Percentiles rank a stretch among this genome's conserved stretches.
phyloP scores from a whole-genome alignment of 225 moss, liverwort and hornwort genomes.

The Lunularia cruciata region DNA sequence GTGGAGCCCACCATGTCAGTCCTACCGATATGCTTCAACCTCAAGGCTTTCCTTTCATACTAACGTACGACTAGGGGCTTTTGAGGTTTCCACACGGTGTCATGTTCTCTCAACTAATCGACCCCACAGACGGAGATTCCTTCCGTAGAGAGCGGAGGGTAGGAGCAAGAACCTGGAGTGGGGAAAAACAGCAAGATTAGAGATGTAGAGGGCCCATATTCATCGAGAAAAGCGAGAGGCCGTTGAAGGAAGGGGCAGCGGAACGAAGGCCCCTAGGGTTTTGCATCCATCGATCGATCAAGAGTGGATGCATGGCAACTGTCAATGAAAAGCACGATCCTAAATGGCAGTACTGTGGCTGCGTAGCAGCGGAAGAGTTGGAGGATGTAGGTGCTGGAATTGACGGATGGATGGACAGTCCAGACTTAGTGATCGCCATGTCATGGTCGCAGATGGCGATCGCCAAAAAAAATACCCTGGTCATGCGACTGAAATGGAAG shows the following conservation, averaged over 20 bases:
- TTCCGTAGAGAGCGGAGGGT: background rate
- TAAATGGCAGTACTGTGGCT: conserved; percentile 75
- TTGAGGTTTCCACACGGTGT: too few relatives aligned
- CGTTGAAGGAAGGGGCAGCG: background rate
- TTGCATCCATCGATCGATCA: background rate
- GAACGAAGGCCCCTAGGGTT: background rate
- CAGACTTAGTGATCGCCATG: conserved; percentile 67
- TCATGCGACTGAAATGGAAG: conserved; percentile 77
- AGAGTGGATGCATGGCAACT: conserved; percentile 34
- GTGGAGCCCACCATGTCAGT: too few relatives aligned
- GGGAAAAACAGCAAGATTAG: conserved; percentile 7
- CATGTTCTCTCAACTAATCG: too few relatives aligned
- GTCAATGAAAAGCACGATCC: too few relatives aligned
- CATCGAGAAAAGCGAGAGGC: conserved; percentile 18
- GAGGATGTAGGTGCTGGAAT: conserved; percentile 63
- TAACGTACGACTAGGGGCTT: too few relatives aligned
- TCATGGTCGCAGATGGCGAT: conserved; percentile 69
- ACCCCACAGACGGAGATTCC: background rate
- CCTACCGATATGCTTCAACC: too few relatives aligned
- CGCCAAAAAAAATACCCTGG: conserved; percentile 59
- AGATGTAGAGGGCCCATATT: background rate
- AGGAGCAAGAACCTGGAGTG: background rate
- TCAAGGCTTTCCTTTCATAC: too few relatives aligned
- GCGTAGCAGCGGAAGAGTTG: conserved; percentile 55
- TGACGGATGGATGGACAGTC: conserved; percentile 79